phyloP scores from a whole-genome alignment of 1,284 basidiomycete species.

The Meira miltonrushii region DNA sequence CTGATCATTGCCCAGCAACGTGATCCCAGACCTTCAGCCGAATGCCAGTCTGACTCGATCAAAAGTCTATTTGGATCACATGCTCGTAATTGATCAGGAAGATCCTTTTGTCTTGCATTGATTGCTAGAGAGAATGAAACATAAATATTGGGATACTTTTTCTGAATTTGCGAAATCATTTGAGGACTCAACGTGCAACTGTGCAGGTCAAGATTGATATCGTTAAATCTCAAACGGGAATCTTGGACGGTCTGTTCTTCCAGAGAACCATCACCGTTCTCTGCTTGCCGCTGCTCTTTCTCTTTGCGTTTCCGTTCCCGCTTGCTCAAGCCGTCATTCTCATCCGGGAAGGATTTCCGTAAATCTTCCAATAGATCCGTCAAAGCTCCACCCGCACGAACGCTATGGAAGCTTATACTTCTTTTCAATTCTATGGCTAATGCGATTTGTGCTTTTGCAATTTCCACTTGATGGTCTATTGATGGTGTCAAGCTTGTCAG shows the following conservation, averaged over 20 bases:
- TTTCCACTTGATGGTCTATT: slow-evolving; percentile 35
- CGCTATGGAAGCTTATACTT: slow-evolving; percentile 46
- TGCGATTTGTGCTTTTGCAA: slow-evolving; percentile 35
- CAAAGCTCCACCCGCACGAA: slow-evolving; percentile 38
- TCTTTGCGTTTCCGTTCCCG: slow-evolving; percentile 6
- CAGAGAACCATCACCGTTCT: slow-evolving; percentile 14
- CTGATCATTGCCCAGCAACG: slow-evolving; percentile 6
- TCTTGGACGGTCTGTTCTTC: slow-evolving; percentile 13
- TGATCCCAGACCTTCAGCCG: slow-evolving; percentile 23
- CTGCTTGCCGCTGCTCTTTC: slow-evolving; percentile 20
- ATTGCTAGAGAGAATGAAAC: slow-evolving; percentile 43
- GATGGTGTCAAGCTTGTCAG: slow-evolving; percentile 39
- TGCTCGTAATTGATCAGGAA: slow-evolving; percentile 23
- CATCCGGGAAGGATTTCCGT: not conserved
- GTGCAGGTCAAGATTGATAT: slow-evolving; percentile 30
- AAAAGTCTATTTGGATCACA: slow-evolving; percentile 26
- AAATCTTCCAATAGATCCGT: slow-evolving; percentile 25
- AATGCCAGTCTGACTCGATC: slow-evolving; percentile 41
- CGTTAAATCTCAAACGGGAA: slow-evolving; percentile 12
- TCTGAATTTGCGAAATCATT: slow-evolving; percentile 30
- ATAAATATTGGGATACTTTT: slow-evolving; percentile 36
- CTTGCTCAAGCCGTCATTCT: slow-evolving; percentile 3
- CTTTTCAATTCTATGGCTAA: slow-evolving; percentile 30
- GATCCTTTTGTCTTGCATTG: slow-evolving; percentile 32
- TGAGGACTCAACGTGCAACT: slow-evolving; percentile 44